phyloP scores from a whole-genome alignment of 1,284 basidiomycete genomes.

The Microbotryomycetes sp. region DNA sequence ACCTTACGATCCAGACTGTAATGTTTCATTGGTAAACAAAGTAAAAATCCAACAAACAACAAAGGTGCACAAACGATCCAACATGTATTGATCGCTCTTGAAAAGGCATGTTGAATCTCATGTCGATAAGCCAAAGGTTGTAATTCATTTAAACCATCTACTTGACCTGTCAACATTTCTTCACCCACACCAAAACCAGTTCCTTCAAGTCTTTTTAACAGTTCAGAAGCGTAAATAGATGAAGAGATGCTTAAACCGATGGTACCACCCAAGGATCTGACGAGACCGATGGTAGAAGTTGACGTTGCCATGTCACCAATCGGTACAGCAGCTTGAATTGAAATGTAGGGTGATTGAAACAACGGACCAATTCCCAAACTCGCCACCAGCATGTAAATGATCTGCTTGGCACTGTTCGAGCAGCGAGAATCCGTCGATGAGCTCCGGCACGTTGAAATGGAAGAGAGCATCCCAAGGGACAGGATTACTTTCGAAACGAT shows the following conservation, averaged over 20 bases:
- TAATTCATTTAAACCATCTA: slow-evolving; percentile 32
- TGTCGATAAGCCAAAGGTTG: slow-evolving; percentile 41
- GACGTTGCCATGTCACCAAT: slow-evolving; percentile 71
- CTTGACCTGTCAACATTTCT: slow-evolving; percentile 26
- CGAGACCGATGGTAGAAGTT: slow-evolving; percentile 62
- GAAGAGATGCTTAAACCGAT: slow-evolving; percentile 60
- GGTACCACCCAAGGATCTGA: slow-evolving; percentile 69
- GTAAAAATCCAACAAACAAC: slow-evolving; percentile 38
- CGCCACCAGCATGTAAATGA: slow-evolving; percentile 32
- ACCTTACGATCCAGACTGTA: slow-evolving; percentile 32
- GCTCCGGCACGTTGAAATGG: no score
- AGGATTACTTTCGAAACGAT: no score
- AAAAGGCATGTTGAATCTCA: slow-evolving; percentile 61
- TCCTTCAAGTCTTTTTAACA: slow-evolving; percentile 23
- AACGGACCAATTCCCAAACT: slow-evolving; percentile 29
- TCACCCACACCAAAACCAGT: slow-evolving; percentile 26
- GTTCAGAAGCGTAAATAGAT: slow-evolving; percentile 36
- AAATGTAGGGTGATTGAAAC: slow-evolving; percentile 32
- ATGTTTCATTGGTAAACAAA: slow-evolving; percentile 32
- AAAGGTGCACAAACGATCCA: slow-evolving; percentile 55
- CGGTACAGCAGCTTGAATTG: slow-evolving; percentile 70
- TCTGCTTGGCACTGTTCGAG: slow-evolving; percentile 28
- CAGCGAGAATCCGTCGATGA: background rate
- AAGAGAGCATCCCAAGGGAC: no score
- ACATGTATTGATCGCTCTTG: slow-evolving; percentile 59